Conservation (phyloP, 306 rosid genomes). For the Oemleria cerasiformis region DNA sequence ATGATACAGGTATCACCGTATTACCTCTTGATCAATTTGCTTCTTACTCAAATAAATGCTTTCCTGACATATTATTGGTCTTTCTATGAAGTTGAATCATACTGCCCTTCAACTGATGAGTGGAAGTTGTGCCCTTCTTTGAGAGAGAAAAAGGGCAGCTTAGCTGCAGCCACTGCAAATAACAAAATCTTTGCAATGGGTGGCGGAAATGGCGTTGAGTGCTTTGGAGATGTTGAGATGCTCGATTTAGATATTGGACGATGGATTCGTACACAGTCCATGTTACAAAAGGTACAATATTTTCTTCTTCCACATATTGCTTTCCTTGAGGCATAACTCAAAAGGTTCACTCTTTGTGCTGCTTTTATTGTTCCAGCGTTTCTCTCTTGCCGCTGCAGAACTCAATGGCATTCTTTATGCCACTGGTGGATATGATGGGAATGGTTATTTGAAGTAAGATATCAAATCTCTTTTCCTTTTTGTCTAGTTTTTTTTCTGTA, state of each 20-base stretch:
- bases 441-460: conserved; percentile 54
- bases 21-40: conserved; percentile 18
- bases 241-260: conserved; percentile 61
- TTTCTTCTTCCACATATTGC: not conserved
- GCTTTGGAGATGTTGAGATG: conserved; percentile 54
- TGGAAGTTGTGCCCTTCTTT: conserved; percentile 73
- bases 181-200: conserved; percentile 47
- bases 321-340: not conserved
- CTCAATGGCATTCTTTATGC: conserved; percentile 47
- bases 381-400: conserved; percentile 44
- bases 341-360: not conserved
- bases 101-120: conserved; percentile 39
- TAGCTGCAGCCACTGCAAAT: conserved; percentile 45
- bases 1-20: conserved; percentile 40
- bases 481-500: conserved; percentile 6
- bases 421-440: conserved; percentile 59
- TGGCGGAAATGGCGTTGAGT: conserved; percentile 41
- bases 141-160: conserved; percentile 65
- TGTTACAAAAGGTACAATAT: conserved; percentile 55
- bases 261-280: conserved; percentile 57
- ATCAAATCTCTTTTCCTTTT: conserved; percentile 4
- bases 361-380: conserved; percentile 12
- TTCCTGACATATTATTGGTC: conserved; percentile 22
- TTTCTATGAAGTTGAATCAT: conserved; percentile 65
- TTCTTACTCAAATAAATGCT: conserved; percentile 4